A percentile compares a stretch with the other conserved stretches of the same genome.
Conservation (phyloP, 106 monocot genomes). For the Allium fistulosum region DNA sequence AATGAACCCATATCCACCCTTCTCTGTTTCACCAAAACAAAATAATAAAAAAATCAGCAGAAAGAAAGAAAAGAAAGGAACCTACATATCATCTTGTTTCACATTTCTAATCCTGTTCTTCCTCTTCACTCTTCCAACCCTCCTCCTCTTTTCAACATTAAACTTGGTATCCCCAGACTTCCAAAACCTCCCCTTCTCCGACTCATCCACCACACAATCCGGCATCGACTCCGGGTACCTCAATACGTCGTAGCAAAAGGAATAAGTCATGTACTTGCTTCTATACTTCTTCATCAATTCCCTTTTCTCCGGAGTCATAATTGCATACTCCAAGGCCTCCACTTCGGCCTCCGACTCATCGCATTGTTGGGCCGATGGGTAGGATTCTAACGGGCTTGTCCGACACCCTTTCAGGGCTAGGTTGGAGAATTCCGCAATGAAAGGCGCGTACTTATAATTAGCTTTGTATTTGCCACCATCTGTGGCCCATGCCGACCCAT, state of each 20-base stretch:
- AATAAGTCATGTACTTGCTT: conserved; percentile 43
- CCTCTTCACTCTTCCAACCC: not conserved
- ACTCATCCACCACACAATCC: conserved; percentile 29
- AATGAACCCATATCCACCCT: too few relatives aligned
- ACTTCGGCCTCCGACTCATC: conserved; percentile 16
- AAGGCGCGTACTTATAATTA: conserved; percentile 49
- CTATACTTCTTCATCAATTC: conserved; percentile 38
- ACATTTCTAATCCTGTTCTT: not conserved
- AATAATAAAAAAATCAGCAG: too few relatives aligned
- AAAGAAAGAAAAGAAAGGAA: too few relatives aligned
- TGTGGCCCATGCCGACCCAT: conserved; percentile 53
- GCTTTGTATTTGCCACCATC: conserved; percentile 42
- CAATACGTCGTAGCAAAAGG: conserved; percentile 38
- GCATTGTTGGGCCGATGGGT: conserved; percentile 21
- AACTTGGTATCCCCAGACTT: conserved; percentile 36
- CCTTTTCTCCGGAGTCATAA: conserved; percentile 22
- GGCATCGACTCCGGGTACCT: conserved; percentile 44
- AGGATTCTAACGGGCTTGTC: conserved; percentile 30
- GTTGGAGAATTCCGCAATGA: conserved; percentile 38
- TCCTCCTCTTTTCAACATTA: not conserved
- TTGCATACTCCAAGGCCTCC: conserved; percentile 21
- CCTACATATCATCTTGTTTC: too few relatives aligned
- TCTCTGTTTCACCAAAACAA: too few relatives aligned
- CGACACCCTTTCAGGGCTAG: conserved; percentile 46
- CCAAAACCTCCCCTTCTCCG: conserved; percentile 29